A percentile compares a stretch with the other conserved stretches of the same genome.
Conservation (phyloP, 352 stramenopile species). For the Phytophthora hibernalis region DNA sequence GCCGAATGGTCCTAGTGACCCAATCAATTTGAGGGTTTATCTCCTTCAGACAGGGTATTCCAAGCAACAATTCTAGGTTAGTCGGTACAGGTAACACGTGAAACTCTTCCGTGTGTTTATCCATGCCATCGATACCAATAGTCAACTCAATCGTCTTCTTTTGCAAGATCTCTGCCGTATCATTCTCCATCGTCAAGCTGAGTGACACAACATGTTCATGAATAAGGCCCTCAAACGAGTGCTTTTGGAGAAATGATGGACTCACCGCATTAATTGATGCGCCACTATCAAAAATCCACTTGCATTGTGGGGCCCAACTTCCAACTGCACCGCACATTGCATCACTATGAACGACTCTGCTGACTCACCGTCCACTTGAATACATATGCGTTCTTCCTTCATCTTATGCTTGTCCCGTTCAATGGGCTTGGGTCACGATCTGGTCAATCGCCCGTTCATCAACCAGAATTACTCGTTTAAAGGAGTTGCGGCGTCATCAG, state of each 20-base stretch:
- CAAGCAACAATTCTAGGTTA: constrained; percentile 4
- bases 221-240: background rate
- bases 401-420: constrained; percentile 9
- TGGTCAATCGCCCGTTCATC: constrained; percentile 1
- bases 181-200: constrained; percentile 2
- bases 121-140: background rate
- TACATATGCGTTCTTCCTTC: background rate
- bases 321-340: constrained; percentile 9
- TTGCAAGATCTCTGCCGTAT: background rate
- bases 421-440: constrained; percentile 8
- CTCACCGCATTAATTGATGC: constrained; percentile 14
- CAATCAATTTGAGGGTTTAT: constrained; percentile 5
- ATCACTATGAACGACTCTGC: background rate
- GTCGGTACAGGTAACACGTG: constrained; percentile 6
- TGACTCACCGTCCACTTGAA: constrained; percentile 1
- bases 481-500: background rate
- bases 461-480: constrained; percentile 13
- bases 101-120: background rate
- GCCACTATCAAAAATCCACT: constrained; percentile 19
- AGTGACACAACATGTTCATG: background rate
- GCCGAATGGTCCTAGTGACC: background rate
- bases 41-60: constrained; percentile 4
- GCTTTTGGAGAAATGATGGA: background rate
- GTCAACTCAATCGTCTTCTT: constrained; percentile 6
- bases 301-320: background rate